Conservation (phyloP, 305 asterid species). For the Fraxinus sp. region DNA sequence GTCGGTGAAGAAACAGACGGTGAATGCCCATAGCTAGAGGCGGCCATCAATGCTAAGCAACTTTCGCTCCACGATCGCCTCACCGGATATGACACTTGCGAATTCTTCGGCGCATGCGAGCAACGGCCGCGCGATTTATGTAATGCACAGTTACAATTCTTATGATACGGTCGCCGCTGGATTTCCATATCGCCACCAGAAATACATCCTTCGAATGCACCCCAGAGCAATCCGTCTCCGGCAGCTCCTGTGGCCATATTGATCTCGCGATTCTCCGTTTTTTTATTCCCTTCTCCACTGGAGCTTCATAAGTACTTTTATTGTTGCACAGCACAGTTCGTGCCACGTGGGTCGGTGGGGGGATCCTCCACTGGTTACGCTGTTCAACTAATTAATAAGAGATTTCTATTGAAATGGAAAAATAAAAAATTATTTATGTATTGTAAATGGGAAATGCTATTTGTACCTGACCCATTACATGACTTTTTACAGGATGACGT, state of each 20-base stretch:
- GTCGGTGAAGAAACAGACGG: conserved; percentile 20
- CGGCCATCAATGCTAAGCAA: conserved; percentile 40
- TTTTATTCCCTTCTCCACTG: neutral
- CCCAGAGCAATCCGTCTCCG: conserved; percentile 59
- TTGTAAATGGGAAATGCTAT: no score
- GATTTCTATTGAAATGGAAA: no score
- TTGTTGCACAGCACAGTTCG: neutral
- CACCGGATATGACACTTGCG: conserved; percentile 50
- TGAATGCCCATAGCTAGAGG: conserved; percentile 24
- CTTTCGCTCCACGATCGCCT: conserved; percentile 78
- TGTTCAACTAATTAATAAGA: neutral
- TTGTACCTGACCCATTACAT: no score
- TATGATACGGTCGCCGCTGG: conserved; percentile 68
- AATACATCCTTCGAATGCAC: conserved; percentile 63
- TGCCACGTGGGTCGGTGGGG: neutral
- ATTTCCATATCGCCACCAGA: conserved; percentile 51
- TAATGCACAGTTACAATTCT: conserved; percentile 63
- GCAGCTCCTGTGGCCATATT: conserved; percentile 66
- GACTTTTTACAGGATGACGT: no score
- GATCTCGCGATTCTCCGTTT: neutral
- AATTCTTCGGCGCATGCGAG: conserved; percentile 33
- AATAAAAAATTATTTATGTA: no score
- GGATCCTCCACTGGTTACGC: neutral
- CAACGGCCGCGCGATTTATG: conserved; percentile 56
- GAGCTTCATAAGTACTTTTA: neutral